Evolutionary conservation across 768 basidiomycete species (phyloP), one percentile per base, ranked within the genome.

Genomic region (Leccinum rimulosum): DNA sequence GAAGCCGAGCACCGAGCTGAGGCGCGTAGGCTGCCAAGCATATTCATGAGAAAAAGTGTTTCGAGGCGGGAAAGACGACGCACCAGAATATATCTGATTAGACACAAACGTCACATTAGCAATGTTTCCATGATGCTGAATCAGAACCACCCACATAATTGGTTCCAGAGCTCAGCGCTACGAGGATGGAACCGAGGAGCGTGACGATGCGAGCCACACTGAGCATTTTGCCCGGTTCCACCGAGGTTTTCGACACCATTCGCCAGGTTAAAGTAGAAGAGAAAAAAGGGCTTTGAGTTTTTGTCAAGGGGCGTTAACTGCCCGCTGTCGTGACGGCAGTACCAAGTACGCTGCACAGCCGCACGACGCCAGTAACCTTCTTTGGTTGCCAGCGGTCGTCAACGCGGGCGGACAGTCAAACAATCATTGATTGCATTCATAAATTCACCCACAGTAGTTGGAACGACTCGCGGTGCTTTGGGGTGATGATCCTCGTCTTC

Each of bases 1-100:
- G 77, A 17, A 96, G 81, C 43, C 85, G 82, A n/a, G 85, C 75
- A 1, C 89, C 91, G 3, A 96, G 81, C 70, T 96, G 93, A 0
- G 94, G 93, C 2, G 89, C 85, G 70, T 95, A 97, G 19, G 92
- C 93, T 87, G 60, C 58, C 36, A 36, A 22, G 43, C 28, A 55
- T 19, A n/a, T 53, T 58, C 53, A 58, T 52, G 15, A 6, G 31
- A 31, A n/a, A 1, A 28, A 6, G 4, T 31, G 7, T 1, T 14
- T 10, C 0, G 11, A 14, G 15, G 2, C 1, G 8, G 7, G 19
- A 52, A 28, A 19, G n/a, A 45, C 15, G 14, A 57, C 69, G 8
- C 36, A 71, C 72, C 73, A 53, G 72, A 73, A 43, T 70, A 73
- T 56, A 73, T 64, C 71, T 73, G 35, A 27, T 53, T 17, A n/a